Evolutionary conservation across 176 grass and related monocot species (phyloP), one percentile per base, ranked within the genome.

Genomic region (Oryza australiensis): DNA sequence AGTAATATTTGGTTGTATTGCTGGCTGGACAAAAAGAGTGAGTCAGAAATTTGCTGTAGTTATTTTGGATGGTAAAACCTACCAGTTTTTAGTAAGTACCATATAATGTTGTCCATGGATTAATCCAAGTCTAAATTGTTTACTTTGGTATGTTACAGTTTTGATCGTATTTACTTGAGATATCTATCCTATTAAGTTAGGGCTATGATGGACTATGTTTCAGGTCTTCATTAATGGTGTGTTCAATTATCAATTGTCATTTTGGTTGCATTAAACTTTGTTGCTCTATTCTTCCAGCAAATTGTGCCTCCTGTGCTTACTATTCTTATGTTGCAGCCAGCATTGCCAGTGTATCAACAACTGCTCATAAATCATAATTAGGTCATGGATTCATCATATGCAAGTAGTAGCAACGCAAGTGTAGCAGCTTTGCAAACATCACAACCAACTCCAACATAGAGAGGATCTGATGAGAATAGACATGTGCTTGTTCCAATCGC

Each of bases 241-340:
- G 16, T 68, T 20, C 49, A 73, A 77, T 74, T 82, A 41, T 66
- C 73, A 38, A 33, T 43, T 79, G 2, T 49, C 29, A 79, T 64
- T 68, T 86, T 80, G 80, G 60, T 46, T 41, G 26, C 82, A 35
- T 85, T 88, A 65, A 85, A n/a, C 51, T 83, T 40, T 26, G 5
- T 81, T 55, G 23, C 27, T 79, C 8, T 87, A 32, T 70, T 24
- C 30, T 67, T 66, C 62, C 85, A 99, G 97, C 83, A 89, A 83
- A 99, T 99, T 64, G 93, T 99, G 57, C 87, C 89, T 24, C 97
- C 97, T 80, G 97, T 99, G 43, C 84, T 99, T 74, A 59, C 70
- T n/a, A n/a, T n/a, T n/a, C n/a, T n/a, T n/a, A n/a, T n/a, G n/a
- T n/a, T n/a, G n/a, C n/a, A n/a, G n/a, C n/a, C n/a, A n/a, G n/a